Evolutionary conservation across 805 yeast genomes (phyloP), one percentile per base, ranked within the genome.

Genomic region (Lipomyces yamanashiensis): DNA sequence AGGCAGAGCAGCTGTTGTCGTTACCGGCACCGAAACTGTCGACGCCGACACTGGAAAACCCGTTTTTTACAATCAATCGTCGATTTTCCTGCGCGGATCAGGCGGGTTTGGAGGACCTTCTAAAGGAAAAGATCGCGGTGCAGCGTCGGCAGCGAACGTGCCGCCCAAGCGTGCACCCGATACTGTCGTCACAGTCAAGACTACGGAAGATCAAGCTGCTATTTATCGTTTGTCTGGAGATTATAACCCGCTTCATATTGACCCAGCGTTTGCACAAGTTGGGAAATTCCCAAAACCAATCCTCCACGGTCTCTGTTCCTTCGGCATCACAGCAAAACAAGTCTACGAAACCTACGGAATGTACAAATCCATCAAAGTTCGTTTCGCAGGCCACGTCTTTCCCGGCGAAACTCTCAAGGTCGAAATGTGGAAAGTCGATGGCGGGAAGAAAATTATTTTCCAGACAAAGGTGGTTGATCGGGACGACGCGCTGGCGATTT

Each of bases 171-270:
- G 82, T 28, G 75, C 76, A 33, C 95, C 97, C 7, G 96, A 89
- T 74, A 89, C 84, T 72, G 85, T 82, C 61, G 75, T 77, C 52
- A 84, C 81, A 49, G 82, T 85, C 71, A 77, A 82, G 68, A 89
- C 95, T 1, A 74, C 82, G 34, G 80, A 76, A 49, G 89, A 92
- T 75, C 91, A 87, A 76, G 98, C 98, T 52, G 90, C 96, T 3
- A 77, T 92, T 61, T 93, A 93, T 80, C 85, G 99, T 75, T 81
- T 93, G 66, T 87, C 93, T 66, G 98, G 97, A 59, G 99, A 93
- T 80, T 87, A 87, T 76, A 93, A 93, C 77, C 99, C 99, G 64
- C 83, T 93, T 71, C 99, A 67, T 36, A 87, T 93, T 74, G 98
- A 93, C 78, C 98, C 98, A 19, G 81, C 76, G 37, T 88, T 92